Evolutionary conservation across 176 grass and related monocot genomes (phyloP), one percentile per base, ranked within the genome.

Genomic region (Triticum dicoccoides): DNA sequence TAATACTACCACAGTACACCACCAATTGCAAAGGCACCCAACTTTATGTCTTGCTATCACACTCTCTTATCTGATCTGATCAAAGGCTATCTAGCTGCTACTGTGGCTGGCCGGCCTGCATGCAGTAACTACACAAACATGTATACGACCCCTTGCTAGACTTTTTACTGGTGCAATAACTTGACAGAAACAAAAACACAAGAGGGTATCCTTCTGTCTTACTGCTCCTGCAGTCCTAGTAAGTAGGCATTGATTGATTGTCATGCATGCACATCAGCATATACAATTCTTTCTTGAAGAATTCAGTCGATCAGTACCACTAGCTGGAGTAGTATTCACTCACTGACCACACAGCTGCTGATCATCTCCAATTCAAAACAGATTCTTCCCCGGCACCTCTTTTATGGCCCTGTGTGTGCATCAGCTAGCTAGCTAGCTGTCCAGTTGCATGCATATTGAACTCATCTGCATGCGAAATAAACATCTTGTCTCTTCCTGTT

Each of bases 391-490:
- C 83, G 5, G 25, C 35, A 5, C 35, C 49, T 54, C 49, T 89
- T 81, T 86, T 90, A 86, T 78, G 78, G 84, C 30, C 73, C 69
- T 72, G 37, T 72, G 69, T 73, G 58, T 14, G 42, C 71, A 47
- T 74, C n/a, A 25, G 70, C 70, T 30, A 76, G 73, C 45, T 32
- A 33, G 3, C 42, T 76, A 83, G 54, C 65, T 79, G 67, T 69
- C 67, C 75, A 64, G 82, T 51, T 32, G 73, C 73, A 65, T 83
- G 90, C 83, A 83, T 86, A 84, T 87, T 91, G 68, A 91, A 87
- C 49, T 70, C 81, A 80, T 91, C 81, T 91, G 85, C 76, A 49
- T 66, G 85, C 70, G 85, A 91, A 87, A 91, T 91, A 87, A 91
- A 91, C 89, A 70, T 91, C 81, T 69, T 91, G 89, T 91, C 89